Conservation (phyloP, 1,284 basidiomycete genomes). For the Microbotryum intermedium region DNA sequence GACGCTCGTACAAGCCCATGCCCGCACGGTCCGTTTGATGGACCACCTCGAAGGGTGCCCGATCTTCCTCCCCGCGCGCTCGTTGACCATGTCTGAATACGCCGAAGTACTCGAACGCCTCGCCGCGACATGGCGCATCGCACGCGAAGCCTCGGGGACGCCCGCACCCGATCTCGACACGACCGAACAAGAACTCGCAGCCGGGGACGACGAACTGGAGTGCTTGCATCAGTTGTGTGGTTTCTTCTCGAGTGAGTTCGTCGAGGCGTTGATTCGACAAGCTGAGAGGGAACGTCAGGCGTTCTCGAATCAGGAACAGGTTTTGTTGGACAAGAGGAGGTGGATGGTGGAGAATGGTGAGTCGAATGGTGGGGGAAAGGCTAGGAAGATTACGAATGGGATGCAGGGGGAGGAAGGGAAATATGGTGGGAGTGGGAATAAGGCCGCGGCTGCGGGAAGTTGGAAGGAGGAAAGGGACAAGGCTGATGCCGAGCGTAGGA, state of each 20-base stretch:
- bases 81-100: constrained; percentile 76
- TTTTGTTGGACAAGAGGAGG: not conserved
- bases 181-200: constrained; percentile 40
- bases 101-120: constrained; percentile 67
- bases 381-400: not conserved
- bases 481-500: constrained; percentile 43
- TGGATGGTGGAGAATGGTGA: not conserved
- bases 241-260: constrained; percentile 21
- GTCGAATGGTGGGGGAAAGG: not conserved
- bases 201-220: constrained; percentile 6
- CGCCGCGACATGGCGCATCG: constrained; percentile 53
- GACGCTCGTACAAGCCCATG: constrained; percentile 53
- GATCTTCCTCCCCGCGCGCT: constrained; percentile 67
- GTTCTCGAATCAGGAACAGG: constrained; percentile 45
- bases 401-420: not conserved
- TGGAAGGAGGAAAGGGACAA: constrained; percentile 50
- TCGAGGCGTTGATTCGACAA: constrained; percentile 12
- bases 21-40: constrained; percentile 54
- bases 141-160: constrained; percentile 51
- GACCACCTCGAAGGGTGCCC: constrained; percentile 75
- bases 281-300: constrained; percentile 41
- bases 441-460: constrained; percentile 48
- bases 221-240: constrained; percentile 19
- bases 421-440: constrained; percentile 48
- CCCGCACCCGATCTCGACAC: constrained; percentile 45